These are phyloP conservation scores for Tricholoma terreum DNA, from an alignment of 768 basidiomycete species.

Conservation along the genomic window DNA sequence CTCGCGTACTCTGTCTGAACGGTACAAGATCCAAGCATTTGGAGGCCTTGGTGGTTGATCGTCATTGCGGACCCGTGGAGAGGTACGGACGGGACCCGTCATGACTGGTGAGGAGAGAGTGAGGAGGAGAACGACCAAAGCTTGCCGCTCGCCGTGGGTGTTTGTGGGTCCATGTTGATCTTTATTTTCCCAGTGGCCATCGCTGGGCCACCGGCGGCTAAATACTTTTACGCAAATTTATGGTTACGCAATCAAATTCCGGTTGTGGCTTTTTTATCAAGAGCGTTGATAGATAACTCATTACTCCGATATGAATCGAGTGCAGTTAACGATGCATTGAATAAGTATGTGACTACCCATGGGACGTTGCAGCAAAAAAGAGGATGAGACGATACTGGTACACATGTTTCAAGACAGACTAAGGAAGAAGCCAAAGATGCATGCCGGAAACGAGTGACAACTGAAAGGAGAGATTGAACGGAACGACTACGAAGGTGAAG, in stretches of 20 bases:
- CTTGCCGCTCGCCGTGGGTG: slow-evolving; percentile 8
- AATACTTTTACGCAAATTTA: too few species aligned
- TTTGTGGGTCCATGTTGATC: slow-evolving; percentile 31
- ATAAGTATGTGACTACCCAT: not conserved
- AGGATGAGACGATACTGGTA: slow-evolving; percentile 37
- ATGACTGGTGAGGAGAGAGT: slow-evolving; percentile 8
- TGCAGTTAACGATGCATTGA: not conserved
- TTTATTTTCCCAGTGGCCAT: slow-evolving; percentile 16
- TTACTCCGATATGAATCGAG: too few species aligned
- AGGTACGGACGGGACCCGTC: slow-evolving; percentile 20
- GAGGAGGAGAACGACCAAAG: not conserved
- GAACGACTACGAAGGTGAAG: slow-evolving; percentile 11
- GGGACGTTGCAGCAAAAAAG: not conserved
- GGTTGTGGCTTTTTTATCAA: too few species aligned
- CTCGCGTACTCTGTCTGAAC: slow-evolving; percentile 52
- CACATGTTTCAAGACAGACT: slow-evolving; percentile 41
- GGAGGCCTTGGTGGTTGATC: slow-evolving; percentile 60
- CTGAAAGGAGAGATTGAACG: slow-evolving; percentile 35
- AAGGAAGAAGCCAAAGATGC: slow-evolving; percentile 35
- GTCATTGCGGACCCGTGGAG: not conserved
- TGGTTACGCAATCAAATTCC: too few species aligned
- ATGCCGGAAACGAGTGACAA: slow-evolving; percentile 38
- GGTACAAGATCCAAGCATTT: slow-evolving; percentile 83
- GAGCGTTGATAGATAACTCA: too few species aligned
- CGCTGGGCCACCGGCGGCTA: not conserved